Conservation (phyloP, 306 rosid species). For the Vachellia collinsii region DNA sequence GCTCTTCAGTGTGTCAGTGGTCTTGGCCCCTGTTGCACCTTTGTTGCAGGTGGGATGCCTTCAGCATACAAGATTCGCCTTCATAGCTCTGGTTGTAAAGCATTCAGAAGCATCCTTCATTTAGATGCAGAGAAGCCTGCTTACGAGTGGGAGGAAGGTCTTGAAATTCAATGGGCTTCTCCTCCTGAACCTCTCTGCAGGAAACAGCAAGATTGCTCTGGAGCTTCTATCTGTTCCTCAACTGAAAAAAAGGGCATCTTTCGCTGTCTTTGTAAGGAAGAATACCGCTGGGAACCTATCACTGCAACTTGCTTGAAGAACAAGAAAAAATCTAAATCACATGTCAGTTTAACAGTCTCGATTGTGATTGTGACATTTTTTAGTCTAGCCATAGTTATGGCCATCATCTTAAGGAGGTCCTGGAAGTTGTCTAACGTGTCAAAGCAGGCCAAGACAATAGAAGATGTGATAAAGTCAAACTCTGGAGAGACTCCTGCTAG, state of each 20-base stretch:
- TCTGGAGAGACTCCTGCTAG: constrained; percentile 61
- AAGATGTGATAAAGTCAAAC: constrained; percentile 55
- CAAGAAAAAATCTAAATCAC: constrained; percentile 43
- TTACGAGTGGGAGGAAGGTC: constrained; percentile 81
- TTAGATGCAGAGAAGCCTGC: constrained; percentile 62
- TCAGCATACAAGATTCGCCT: constrained; percentile 91
- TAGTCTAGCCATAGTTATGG: constrained; percentile 47
- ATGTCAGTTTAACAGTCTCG: constrained; percentile 53
- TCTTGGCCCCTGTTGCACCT: constrained; percentile 84
- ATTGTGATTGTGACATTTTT: constrained; percentile 50
- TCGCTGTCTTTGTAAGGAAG: constrained; percentile 70
- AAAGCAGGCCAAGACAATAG: constrained; percentile 65
- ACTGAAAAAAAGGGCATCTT: constrained; percentile 29
- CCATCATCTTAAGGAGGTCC: constrained; percentile 47
- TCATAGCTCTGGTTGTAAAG: constrained; percentile 85
- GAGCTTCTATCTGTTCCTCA: constrained; percentile 59
- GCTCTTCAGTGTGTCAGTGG: constrained; percentile 63
- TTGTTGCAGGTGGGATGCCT: constrained; percentile 82
- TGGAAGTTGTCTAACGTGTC: constrained; percentile 42
- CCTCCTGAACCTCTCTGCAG: constrained; percentile 79
- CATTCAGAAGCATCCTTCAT: constrained; percentile 82
- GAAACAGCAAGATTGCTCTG: constrained; percentile 65
- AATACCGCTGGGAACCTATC: constrained; percentile 69
- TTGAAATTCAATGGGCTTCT: constrained; percentile 87
- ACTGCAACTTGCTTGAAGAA: constrained; percentile 57